phyloP scores from a whole-genome alignment of 768 basidiomycete species.

The Rhizopogon roseolus region DNA sequence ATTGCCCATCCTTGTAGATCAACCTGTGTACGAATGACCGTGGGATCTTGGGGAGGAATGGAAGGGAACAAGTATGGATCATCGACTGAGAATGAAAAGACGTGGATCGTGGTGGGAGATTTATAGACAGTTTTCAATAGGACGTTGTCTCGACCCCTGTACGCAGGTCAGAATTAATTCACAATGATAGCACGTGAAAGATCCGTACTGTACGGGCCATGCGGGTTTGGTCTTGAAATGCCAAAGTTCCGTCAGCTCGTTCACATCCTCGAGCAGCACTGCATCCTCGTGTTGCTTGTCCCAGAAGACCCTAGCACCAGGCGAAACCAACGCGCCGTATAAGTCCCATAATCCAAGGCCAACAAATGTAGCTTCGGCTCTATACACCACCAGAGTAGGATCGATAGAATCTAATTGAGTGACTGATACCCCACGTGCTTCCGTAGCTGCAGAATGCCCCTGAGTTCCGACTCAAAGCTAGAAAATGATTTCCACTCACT shows the following conservation, averaged over 20 bases:
- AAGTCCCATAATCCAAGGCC: conserved; percentile 95
- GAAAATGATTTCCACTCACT: conserved; percentile 44
- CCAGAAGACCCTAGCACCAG: conserved; percentile 80
- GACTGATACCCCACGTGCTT: conserved; percentile 86
- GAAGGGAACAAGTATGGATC: conserved; percentile 82
- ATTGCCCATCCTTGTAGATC: conserved; percentile 99
- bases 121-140: conserved; percentile 96
- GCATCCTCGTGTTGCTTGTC: conserved; percentile 90
- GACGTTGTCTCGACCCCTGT: conserved; percentile 84
- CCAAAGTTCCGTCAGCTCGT: conserved; percentile 90
- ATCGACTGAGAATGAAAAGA: conserved; percentile 93
- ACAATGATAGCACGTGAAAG: conserved; percentile 1
- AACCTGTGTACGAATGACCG: conserved; percentile 89
- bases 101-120: conserved; percentile 89
- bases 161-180: conserved; percentile 5
- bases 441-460: conserved; percentile 50
- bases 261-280: conserved; percentile 81
- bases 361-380: conserved; percentile 96
- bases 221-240: conserved; percentile 86
- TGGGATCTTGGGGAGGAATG: conserved; percentile 62
- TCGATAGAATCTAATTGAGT: conserved; percentile 97
- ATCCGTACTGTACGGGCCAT: conserved; percentile 86
- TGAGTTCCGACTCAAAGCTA: conserved; percentile 4
- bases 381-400: conserved; percentile 91
- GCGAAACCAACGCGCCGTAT: conserved; percentile 81